phyloP scores from a whole-genome alignment of 805 yeast genomes.

The Candida gorgasii region DNA sequence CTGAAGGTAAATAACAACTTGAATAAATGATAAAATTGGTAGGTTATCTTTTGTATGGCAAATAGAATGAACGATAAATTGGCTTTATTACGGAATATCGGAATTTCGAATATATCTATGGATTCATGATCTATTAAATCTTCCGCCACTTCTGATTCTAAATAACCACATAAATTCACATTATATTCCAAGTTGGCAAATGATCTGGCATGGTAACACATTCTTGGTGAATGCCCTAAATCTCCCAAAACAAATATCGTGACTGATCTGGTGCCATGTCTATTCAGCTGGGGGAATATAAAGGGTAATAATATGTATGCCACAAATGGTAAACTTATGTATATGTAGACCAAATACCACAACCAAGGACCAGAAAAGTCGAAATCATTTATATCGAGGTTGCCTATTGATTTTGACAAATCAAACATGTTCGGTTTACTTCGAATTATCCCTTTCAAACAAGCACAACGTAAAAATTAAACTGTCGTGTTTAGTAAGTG shows the following conservation, averaged over 20 bases:
- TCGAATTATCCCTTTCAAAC: too few species aligned
- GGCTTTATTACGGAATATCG: constrained; percentile 36
- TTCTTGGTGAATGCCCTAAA: constrained; percentile 92
- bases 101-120: constrained; percentile 52
- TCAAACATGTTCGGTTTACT: too few species aligned
- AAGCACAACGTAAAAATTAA: too few species aligned
- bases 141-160: constrained; percentile 55
- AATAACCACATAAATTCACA: constrained; percentile 85
- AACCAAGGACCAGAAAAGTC: constrained; percentile 38
- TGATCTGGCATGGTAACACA: constrained; percentile 85
- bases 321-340: constrained; percentile 46
- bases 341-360: constrained; percentile 46
- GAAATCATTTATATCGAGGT: constrained; percentile 1
- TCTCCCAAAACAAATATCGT: constrained; percentile 88
- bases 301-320: constrained; percentile 12
- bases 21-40: constrained; percentile 53
- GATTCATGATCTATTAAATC: constrained; percentile 52
- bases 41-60: constrained; percentile 56
- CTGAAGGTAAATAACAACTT: constrained; percentile 51
- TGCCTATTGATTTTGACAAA: neutral
- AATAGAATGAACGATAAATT: constrained; percentile 57
- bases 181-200: constrained; percentile 67
- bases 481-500: neutral
- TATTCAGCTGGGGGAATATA: neutral
- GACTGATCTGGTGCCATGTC: constrained; percentile 42